Base-by-base conservation (phyloP, 179 eudicot genomes). In the Beta lomatogona region DNA sequence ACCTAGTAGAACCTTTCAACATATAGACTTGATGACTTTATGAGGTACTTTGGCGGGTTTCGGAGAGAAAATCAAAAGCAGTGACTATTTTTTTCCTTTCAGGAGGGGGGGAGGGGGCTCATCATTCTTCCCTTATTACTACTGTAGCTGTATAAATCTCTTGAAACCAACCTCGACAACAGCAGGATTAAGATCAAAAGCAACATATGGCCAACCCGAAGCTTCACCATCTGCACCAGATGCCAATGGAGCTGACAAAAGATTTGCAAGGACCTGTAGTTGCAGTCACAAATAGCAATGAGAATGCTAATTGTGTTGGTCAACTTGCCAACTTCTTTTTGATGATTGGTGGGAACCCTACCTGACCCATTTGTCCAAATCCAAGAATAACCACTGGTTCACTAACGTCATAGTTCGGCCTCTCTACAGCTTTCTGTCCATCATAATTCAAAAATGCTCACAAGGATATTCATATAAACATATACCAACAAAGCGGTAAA, bases 281-380 rank as follows among this genome's bases (percentile, higher is more conserved):
- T n/a, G 48, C 70, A 75, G 41, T 11, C 59, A 81, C 67, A 78
- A 15, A 54, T 28, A 75, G 48, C 70, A 80, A 72, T 76, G 22
- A 59, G 71, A 84, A 54, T 64, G 57, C 70, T 19, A 16, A 71
- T 19, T 15, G 9, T 74, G 52, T 16, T 63, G 80, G 44, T 53
- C 14, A 25, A 45, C 48, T 45, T 75, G 63, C 82, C n/a, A 78
- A 58, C 60, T 59, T 64, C 25, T 46, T 16, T 12, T 45, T 46
- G 12, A 28, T 60, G 58, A 84, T 69, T 9, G 74, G 65, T 53
- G 18, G 79, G 60, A 55, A 53, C 60, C 12, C 45, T 82, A 95
- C 99, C 97, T 94, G 99, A 54, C 94, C 98, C 98, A 94, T 96
- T 79, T 93, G 97, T 71, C 98, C 98, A 85, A 96, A 96, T 76